Percentiles rank a stretch among this genome's conserved stretches.
Evolutionary conservation across 768 basidiomycete species (phyloP).

Genomic region (Psilocybe tampanensis): DNA sequence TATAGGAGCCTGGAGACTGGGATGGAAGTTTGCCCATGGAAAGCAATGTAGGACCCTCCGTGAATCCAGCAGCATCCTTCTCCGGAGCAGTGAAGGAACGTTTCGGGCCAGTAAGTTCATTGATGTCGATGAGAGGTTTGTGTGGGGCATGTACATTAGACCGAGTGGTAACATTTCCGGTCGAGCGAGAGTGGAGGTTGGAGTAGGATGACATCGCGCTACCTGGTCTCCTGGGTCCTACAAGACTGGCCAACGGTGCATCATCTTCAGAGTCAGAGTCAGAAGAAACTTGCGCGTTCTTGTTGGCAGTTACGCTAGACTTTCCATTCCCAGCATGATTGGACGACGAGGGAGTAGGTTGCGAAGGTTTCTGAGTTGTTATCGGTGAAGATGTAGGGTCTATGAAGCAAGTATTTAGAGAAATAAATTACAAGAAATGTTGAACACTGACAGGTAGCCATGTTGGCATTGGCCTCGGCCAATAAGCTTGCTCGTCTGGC

Average conservation of each 20-base stretch:
- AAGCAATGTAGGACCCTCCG: slow-evolving; percentile 37
- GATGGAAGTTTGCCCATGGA: slow-evolving; percentile 10
- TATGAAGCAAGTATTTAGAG: background rate
- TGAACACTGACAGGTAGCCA: slow-evolving; percentile 29
- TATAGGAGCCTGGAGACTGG: background rate
- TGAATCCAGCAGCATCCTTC: slow-evolving; percentile 36
- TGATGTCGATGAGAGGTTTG: slow-evolving; percentile 57
- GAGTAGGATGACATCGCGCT: slow-evolving; percentile 54
- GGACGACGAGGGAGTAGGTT: background rate
- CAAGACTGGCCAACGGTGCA: slow-evolving; percentile 63
- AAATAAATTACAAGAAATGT: background rate
- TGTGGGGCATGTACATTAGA: slow-evolving; percentile 22
- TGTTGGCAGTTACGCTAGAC: slow-evolving; percentile 1
- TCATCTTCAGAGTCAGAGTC: slow-evolving; percentile 52
- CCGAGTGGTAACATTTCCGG: slow-evolving; percentile 27
- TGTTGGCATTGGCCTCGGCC: slow-evolving; percentile 32
- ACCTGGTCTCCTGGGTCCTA: slow-evolving; percentile 67
- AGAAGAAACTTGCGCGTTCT: slow-evolving; percentile 16
- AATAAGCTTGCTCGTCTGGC: slow-evolving; percentile 51
- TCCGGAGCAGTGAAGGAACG: slow-evolving; percentile 17
- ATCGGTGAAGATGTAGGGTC: background rate
- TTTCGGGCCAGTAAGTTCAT: slow-evolving; percentile 37
- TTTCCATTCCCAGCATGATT: background rate
- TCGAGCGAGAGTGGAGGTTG: slow-evolving; percentile 22
- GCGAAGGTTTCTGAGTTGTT: slow-evolving; percentile 1